A percentile compares a stretch with the other conserved stretches of the same genome.
Evolutionary conservation across 495 filamentous ascomycete genomes (phyloP).

Genomic region (Oidiodendron maius): DNA sequence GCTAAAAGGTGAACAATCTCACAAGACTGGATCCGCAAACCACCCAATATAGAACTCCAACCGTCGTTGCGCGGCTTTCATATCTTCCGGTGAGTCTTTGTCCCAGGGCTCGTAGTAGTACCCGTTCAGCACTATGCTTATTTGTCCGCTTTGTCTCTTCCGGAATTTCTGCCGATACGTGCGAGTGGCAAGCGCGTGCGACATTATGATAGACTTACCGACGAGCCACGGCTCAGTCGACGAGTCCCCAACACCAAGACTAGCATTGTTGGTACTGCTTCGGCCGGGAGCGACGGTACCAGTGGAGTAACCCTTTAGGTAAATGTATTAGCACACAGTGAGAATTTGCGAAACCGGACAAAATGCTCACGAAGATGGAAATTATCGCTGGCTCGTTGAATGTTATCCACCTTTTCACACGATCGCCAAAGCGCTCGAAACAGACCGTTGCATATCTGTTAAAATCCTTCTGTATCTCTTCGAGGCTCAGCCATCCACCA

Average conservation of each 20-base stretch:
- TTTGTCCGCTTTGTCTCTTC: conserved; percentile 50
- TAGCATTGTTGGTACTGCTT: conserved; percentile 50
- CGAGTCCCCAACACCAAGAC: conserved; percentile 47
- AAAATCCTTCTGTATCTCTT: conserved; percentile 54
- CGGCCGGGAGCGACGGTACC: conserved; percentile 55
- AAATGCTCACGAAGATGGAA: too few species aligned
- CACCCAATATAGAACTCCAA: conserved; percentile 61
- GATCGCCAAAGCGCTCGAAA: conserved; percentile 51
- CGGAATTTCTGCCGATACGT: conserved; percentile 64
- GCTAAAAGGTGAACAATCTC: too few species aligned
- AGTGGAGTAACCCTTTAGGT: conserved; percentile 52
- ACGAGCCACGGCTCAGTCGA: conserved; percentile 53
- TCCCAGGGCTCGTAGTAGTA: conserved; percentile 41
- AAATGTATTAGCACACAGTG: too few species aligned
- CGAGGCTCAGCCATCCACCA: conserved; percentile 51
- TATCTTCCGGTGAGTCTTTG: conserved; percentile 45
- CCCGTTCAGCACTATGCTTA: conserved; percentile 58
- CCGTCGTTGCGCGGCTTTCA: conserved; percentile 56
- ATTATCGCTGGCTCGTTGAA: conserved; percentile 62
- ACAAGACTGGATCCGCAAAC: conserved; percentile 73
- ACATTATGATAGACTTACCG: conserved; percentile 54
- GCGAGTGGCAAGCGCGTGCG: conserved; percentile 56
- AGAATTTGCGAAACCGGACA: too few species aligned
- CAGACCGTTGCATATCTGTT: conserved; percentile 52
- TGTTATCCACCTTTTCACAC: conserved; percentile 60